These are phyloP conservation scores for Stemphylium lycopersici DNA, from an alignment of 2,329 filamentous ascomycete species.

Conservation along the genomic window DNA sequence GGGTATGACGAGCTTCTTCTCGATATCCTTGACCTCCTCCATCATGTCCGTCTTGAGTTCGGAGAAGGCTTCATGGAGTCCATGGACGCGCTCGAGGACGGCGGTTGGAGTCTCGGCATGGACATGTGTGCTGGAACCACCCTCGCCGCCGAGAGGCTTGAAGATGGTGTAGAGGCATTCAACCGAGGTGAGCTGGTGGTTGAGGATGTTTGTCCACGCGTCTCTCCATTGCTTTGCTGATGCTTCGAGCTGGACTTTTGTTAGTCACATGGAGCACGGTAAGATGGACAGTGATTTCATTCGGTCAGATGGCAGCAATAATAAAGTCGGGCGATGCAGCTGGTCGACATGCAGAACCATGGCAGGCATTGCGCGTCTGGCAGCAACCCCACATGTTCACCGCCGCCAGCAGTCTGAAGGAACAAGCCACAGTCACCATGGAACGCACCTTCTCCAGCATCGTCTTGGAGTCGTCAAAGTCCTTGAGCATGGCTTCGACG, in stretches of 20 bases:
- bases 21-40: conserved; percentile 73
- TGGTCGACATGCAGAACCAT: neutral
- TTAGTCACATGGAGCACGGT: neutral
- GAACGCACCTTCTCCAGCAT: conserved; percentile 70
- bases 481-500: conserved; percentile 74
- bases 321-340: neutral
- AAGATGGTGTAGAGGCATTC: conserved; percentile 75
- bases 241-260: conserved; percentile 68
- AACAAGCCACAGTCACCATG: conserved; percentile 13
- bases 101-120: conserved; percentile 66
- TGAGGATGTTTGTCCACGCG: conserved; percentile 75
- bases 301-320: neutral
- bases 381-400: conserved; percentile 27
- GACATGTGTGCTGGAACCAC: conserved; percentile 56
- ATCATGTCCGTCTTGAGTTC: conserved; percentile 74
- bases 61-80: conserved; percentile 69
- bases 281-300: no score
- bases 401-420: conserved; percentile 1
- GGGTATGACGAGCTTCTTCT: conserved; percentile 71
- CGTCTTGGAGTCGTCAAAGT: conserved; percentile 80
- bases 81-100: conserved; percentile 68
- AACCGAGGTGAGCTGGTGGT: conserved; percentile 69
- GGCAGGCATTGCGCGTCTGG: conserved; percentile 1
- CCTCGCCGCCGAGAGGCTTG: conserved; percentile 73
- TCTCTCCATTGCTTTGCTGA: conserved; percentile 78